Evolutionary conservation across 306 rosid species (phyloP), one percentile per base, ranked within the genome.

Genomic region (Sechiopsis laciniata): DNA sequence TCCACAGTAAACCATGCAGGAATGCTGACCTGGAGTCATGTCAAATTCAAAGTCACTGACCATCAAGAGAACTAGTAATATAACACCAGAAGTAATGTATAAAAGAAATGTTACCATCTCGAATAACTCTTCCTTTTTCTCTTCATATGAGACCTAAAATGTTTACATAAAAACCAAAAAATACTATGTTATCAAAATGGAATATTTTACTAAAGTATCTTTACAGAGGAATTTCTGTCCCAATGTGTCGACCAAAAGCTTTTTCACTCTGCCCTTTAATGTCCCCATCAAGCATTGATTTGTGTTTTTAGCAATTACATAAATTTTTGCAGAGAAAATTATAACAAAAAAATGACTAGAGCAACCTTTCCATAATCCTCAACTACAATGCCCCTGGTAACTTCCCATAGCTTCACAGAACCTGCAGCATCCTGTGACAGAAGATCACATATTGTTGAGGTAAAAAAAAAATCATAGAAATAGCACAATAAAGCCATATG

Each of bases 1-100:
- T 95, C 99, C 81, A 95, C 97, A 2, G 99, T 88, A 83, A 95
- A 91, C 99, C 99, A 95, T 51, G 96, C 84, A 10, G 96, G 96
- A 84, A 95, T 91, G 79, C 97, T 95, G 72, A 95, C 97, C 99
- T 95, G 90, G 79, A 83, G 79, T 76, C 84, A 63, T 68, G 70
- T 50, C 72, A 20, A 77, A 42, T 54, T 73, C 74, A 66, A 82
- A 50, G 69, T 68, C 32, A 80, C 74, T 66, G 46, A 24, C 61
- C 57, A 70, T 72, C 67, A 55, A 79, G 66, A 60, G 22, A 76
- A 35, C 17, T 45, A 80, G 76, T 55, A 75, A 64, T 26, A 26
- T 40, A 42, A 45, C 68, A 15, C 63, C 29, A 61, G n/a, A 73
- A 77, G 76, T 21, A 24, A 48, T 22, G 21, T 54, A 77, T 9